Evolutionary conservation across 1,284 basidiomycete genomes (phyloP).

Genomic region (Ganoderma lucidum): DNA sequence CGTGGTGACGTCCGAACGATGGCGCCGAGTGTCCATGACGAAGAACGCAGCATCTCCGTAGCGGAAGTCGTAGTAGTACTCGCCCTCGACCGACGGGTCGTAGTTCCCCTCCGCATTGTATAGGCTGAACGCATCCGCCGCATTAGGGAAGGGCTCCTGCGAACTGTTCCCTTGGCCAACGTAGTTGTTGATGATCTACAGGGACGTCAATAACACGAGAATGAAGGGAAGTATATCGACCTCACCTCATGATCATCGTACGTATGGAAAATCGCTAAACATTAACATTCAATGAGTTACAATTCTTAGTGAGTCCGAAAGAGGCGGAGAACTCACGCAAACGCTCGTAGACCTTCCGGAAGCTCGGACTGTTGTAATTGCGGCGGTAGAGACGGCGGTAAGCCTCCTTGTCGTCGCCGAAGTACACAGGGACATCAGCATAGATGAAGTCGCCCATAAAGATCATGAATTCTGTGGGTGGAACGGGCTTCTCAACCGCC

Average conservation of each 20-base stretch:
- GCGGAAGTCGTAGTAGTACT: slow-evolving; percentile 71
- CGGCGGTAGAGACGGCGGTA: slow-evolving; percentile 73
- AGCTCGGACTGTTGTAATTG: slow-evolving; percentile 70
- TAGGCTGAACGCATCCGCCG: slow-evolving; percentile 67
- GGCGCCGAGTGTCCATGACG: slow-evolving; percentile 79
- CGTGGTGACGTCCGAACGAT: slow-evolving; percentile 58
- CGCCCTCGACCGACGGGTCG: slow-evolving; percentile 53
- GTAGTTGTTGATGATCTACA: slow-evolving; percentile 70
- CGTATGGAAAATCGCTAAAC: slow-evolving; percentile 66
- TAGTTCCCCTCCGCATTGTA: slow-evolving; percentile 79
- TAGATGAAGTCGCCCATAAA: slow-evolving; percentile 83
- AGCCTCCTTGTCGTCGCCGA: slow-evolving; percentile 60
- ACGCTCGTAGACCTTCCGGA: slow-evolving; percentile 69
- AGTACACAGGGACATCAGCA: slow-evolving; percentile 75
- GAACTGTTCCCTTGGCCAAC: slow-evolving; percentile 63
- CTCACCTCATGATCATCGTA: slow-evolving; percentile 76
- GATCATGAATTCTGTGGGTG: slow-evolving; percentile 61
- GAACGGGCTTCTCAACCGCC: slow-evolving; percentile 21
- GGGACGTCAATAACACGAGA: slow-evolving; percentile 18
- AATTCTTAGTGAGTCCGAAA: slow-evolving; percentile 2
- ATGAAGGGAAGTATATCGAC: neutral
- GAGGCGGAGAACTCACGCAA: slow-evolving; percentile 57
- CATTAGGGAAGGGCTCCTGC: slow-evolving; percentile 63
- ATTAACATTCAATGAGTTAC: slow-evolving; percentile 17
- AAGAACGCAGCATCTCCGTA: slow-evolving; percentile 82